phyloP scores from a whole-genome alignment of 2,329 filamentous ascomycete species.

The Pseudogymnoascus sp. region DNA sequence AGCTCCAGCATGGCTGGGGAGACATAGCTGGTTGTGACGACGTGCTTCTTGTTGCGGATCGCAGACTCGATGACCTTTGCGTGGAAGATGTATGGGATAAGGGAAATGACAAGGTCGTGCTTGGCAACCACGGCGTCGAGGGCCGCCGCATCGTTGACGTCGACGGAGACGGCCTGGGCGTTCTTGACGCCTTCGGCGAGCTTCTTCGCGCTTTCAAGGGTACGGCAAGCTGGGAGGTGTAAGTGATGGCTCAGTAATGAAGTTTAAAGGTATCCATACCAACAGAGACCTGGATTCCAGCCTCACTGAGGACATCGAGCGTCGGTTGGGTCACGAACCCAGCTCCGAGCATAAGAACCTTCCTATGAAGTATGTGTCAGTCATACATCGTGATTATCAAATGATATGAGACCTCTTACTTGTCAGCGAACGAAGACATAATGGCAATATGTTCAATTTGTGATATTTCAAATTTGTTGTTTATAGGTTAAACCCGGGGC shows the following conservation, averaged over 20 bases:
- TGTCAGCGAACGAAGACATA: slow-evolving; percentile 2
- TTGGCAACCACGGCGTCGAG: slow-evolving; percentile 74
- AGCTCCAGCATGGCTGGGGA: slow-evolving; percentile 88
- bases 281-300: slow-evolving; percentile 48
- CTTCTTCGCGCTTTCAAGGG: slow-evolving; percentile 65
- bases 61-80: slow-evolving; percentile 85
- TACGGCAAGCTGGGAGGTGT: slow-evolving; percentile 60
- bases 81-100: slow-evolving; percentile 92
- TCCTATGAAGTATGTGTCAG: slow-evolving; percentile 16
- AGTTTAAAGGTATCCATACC: slow-evolving; percentile 30
- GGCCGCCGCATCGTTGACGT: slow-evolving; percentile 67
- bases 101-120: slow-evolving; percentile 66
- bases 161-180: slow-evolving; percentile 69
- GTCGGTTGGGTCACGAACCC: slow-evolving; percentile 50
- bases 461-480: slow-evolving; percentile 4
- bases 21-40: slow-evolving; percentile 91
- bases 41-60: slow-evolving; percentile 88
- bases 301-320: slow-evolving; percentile 48
- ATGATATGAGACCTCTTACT: neutral
- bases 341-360: slow-evolving; percentile 42
- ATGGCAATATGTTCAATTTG: neutral
- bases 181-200: slow-evolving; percentile 64
- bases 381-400: neutral
- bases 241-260: neutral
- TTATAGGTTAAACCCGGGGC: neutral